phyloP scores from a whole-genome alignment of 306 rosid genomes.

The Cucurbita moschata region DNA sequence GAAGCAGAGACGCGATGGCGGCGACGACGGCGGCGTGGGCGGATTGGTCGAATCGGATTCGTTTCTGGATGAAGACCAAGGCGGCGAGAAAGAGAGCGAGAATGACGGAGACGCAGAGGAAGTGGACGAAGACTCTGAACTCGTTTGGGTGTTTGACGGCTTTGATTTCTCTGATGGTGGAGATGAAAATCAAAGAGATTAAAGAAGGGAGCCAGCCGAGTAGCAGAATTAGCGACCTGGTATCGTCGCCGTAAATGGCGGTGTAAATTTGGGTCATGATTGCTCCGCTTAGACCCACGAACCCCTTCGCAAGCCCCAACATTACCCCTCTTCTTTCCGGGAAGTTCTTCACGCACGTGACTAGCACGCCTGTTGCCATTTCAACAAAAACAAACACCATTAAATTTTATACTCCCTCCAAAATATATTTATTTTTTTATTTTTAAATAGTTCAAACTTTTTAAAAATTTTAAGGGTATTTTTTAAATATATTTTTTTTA shows the following conservation, averaged over 20 bases:
- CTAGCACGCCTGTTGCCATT: slow-evolving; percentile 3
- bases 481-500: no score
- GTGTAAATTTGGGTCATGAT: slow-evolving; percentile 22
- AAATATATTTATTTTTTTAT: no score
- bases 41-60: neutral
- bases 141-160: slow-evolving; percentile 14
- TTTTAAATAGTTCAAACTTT: no score
- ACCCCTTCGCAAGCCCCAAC: slow-evolving; percentile 17
- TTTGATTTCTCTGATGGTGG: slow-evolving; percentile 11
- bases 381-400: no score
- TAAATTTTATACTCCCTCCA: no score
- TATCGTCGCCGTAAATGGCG: neutral
- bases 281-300: slow-evolving; percentile 17
- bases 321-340: slow-evolving; percentile 26
- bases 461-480: no score
- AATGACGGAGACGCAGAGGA: neutral
- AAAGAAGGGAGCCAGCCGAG: slow-evolving; percentile 27
- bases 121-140: neutral
- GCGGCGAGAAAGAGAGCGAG: slow-evolving; percentile 20
- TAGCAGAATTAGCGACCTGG: slow-evolving; percentile 16
- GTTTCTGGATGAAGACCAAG: slow-evolving; percentile 6
- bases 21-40: slow-evolving; percentile 8
- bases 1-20: slow-evolving; percentile 3
- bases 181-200: slow-evolving; percentile 10
- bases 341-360: slow-evolving; percentile 27